Conservation (phyloP, 768 basidiomycete genomes). For the Boletus rubescentipes region DNA sequence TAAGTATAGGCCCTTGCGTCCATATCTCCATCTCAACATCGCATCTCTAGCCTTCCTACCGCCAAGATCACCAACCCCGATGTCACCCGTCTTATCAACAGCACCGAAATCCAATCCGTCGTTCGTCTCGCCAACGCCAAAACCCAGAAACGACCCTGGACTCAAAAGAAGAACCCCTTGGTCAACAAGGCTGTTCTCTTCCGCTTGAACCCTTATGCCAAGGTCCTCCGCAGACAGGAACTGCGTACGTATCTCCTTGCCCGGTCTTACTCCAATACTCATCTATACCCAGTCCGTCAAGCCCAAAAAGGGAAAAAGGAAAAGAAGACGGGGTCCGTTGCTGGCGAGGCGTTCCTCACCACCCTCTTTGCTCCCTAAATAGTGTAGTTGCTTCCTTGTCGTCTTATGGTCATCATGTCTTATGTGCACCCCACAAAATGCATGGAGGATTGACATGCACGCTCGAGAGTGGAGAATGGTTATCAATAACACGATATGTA, state of each 20-base stretch:
- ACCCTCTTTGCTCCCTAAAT: slow-evolving; percentile 83
- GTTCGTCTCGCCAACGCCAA: slow-evolving; percentile 87
- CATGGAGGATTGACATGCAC: not conserved
- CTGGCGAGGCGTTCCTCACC: slow-evolving; percentile 81
- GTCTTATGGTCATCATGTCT: slow-evolving; percentile 10
- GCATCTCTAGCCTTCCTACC: slow-evolving; percentile 68
- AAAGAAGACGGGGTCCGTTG: slow-evolving; percentile 65
- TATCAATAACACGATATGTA: not conserved
- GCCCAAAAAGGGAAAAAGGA: slow-evolving; percentile 51
- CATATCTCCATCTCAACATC: not conserved
- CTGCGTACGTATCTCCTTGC: slow-evolving; percentile 58
- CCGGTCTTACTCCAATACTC: not conserved
- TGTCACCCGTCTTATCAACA: slow-evolving; percentile 97
- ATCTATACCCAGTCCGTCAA: slow-evolving; percentile 61
- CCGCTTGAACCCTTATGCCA: slow-evolving; percentile 98
- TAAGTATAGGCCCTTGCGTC: slow-evolving; percentile 34
- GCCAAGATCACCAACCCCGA: slow-evolving; percentile 98
- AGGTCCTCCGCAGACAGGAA: slow-evolving; percentile 87
- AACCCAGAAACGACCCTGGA: slow-evolving; percentile 90
- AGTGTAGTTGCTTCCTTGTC: slow-evolving; percentile 5
- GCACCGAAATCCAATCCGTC: slow-evolving; percentile 95
- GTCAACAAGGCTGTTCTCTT: slow-evolving; percentile 91
- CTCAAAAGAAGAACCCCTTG: slow-evolving; percentile 99
- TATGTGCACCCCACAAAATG: slow-evolving; percentile 15
- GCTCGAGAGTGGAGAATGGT: not conserved